Base-by-base conservation (phyloP, 108 stramenopile species). In the Tribonema minus region DNA sequence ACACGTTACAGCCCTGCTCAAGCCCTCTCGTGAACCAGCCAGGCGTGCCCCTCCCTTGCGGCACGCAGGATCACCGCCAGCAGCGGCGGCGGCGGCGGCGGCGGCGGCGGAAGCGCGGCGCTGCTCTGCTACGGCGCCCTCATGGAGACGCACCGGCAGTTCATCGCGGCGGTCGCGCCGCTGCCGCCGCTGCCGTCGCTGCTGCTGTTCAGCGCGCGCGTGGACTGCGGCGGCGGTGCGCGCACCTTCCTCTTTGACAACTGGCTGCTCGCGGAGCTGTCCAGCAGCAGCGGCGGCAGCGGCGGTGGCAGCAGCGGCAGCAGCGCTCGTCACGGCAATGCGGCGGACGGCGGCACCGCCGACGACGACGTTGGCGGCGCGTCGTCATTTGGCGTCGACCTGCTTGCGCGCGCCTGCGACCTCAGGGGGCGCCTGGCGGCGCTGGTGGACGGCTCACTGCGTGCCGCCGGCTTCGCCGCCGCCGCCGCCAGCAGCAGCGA, bases 81-180 rank as follows among this genome's bases (percentile, higher is more conserved):
- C n/a, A n/a, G n/a, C n/a, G n/a, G n/a, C n/a, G n/a, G n/a, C n/a
- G n/a, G n/a, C n/a, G n/a, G n/a, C n/a, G n/a, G n/a, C n/a, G n/a
- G n/a, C n/a, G n/a, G n/a, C n/a, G n/a, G n/a, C n/a, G n/a, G n/a
- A n/a, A n/a, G n/a, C n/a, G n/a, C n/a, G n/a, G n/a, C n/a, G n/a
- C 61, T 75, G 62, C 64, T 75, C 2, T 75, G 74, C 74, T 75
- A 75, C 64, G 74, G 74, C n/a, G 41, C 40, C 32, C 74, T 75
- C 32, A 75, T 75, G 74, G 74, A 75, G 46, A 75, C 74, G 27
- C 74, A 75, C 64, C 34, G 64, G 64, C 74, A 63, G 41, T 75
- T 75, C 27, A 32, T 75, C 31, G 40, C 74, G 15, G 41, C 46
- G 74, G 74, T 75, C 32, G 65, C 74, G 28, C 63, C 64, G 31